Evolutionary conservation across 2,329 filamentous ascomycete genomes (phyloP).

Genomic region (Fusarium albosuccineum): DNA sequence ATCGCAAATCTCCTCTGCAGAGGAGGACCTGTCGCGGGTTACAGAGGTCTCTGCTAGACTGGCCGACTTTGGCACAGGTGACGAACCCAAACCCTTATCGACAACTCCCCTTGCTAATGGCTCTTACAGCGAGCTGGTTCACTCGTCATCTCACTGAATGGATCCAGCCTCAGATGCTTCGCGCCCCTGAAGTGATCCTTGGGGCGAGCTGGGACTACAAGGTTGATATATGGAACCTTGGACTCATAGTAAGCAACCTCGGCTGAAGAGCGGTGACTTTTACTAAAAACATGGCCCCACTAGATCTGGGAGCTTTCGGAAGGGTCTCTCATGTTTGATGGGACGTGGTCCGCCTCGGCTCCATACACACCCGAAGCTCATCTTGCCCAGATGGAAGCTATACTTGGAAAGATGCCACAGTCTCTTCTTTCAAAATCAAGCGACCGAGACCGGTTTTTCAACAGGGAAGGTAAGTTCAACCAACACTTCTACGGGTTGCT

Average conservation of each 20-base stretch:
- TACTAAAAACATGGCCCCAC: no score
- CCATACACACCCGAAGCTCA: slow-evolving; percentile 43
- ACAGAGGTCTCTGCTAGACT: slow-evolving; percentile 30
- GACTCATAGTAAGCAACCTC: slow-evolving; percentile 25
- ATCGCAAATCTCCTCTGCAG: slow-evolving; percentile 23
- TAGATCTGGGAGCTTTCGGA: slow-evolving; percentile 43
- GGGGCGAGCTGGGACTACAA: slow-evolving; percentile 43
- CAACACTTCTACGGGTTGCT: no score
- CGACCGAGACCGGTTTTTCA: neutral
- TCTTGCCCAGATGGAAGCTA: slow-evolving; percentile 41
- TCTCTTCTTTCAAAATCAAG: neutral
- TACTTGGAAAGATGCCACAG: slow-evolving; percentile 36
- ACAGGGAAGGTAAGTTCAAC: neutral
- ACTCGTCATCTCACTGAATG: slow-evolving; percentile 43
- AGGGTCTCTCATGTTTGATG: slow-evolving; percentile 42
- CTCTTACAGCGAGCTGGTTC: slow-evolving; percentile 39
- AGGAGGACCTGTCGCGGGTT: slow-evolving; percentile 25
- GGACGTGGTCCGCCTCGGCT: slow-evolving; percentile 31
- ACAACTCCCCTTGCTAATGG: neutral
- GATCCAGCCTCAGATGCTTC: slow-evolving; percentile 45
- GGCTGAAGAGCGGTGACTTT: no score
- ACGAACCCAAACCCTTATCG: neutral
- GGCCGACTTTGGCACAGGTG: slow-evolving; percentile 41
- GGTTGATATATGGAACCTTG: slow-evolving; percentile 45
- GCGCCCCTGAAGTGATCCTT: slow-evolving; percentile 45